These are phyloP conservation scores for Melanopsichium pennsylvanicum DNA, from an alignment of 1,284 basidiomycete species.

Conservation along the genomic window DNA sequence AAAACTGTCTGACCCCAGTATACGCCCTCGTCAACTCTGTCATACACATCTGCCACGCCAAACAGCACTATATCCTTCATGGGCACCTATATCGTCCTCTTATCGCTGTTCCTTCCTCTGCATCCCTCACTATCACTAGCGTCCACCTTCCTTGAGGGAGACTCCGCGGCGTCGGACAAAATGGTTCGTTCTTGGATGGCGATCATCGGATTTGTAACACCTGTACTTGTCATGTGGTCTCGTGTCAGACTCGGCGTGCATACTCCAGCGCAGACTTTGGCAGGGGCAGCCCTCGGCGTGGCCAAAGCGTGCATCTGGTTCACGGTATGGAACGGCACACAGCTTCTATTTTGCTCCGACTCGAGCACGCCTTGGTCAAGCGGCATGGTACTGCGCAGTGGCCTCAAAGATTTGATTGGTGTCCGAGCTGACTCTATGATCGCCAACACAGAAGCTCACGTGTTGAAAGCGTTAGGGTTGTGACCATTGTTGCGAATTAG, in stretches of 20 bases:
- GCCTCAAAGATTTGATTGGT: constrained; percentile 18
- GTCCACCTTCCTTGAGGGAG: neutral
- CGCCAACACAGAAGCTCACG: constrained; percentile 5
- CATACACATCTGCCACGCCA: too few species aligned
- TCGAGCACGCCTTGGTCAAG: neutral
- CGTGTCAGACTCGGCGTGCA: constrained; percentile 46
- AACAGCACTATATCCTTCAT: constrained; percentile 49
- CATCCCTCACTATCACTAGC: constrained; percentile 24
- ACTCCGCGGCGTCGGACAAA: constrained; percentile 4
- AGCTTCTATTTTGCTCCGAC: constrained; percentile 2
- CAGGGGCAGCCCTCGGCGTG: constrained; percentile 36
- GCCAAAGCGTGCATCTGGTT: constrained; percentile 40
- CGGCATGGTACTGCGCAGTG: neutral
- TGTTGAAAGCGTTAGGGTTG: constrained; percentile 1
- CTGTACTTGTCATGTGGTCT: constrained; percentile 49
- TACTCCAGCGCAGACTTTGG: constrained; percentile 36
- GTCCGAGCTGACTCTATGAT: constrained; percentile 17
- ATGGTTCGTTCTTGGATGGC: constrained; percentile 30
- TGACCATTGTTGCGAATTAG: too few species aligned
- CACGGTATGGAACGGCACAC: constrained; percentile 36
- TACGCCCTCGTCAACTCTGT: too few species aligned
- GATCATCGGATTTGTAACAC: constrained; percentile 18
- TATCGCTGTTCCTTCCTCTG: constrained; percentile 33
- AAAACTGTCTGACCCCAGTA: too few species aligned
- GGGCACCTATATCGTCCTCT: constrained; percentile 44